phyloP scores from a whole-genome alignment of 768 basidiomycete species.

The Leccinum longicurvipes region DNA sequence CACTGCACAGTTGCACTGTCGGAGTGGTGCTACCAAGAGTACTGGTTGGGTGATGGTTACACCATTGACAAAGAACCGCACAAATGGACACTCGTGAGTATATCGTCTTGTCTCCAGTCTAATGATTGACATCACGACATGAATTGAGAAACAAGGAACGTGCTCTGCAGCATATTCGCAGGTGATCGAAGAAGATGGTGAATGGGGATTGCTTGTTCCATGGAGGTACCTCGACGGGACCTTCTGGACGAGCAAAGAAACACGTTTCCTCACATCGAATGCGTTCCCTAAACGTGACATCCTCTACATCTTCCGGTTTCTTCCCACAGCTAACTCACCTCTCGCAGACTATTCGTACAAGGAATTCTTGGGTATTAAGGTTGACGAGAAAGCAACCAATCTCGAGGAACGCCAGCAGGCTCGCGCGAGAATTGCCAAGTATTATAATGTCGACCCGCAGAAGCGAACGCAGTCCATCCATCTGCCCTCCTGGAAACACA shows the following conservation, averaged over 20 bases:
- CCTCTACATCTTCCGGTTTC: not conserved
- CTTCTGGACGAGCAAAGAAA: slow-evolving; percentile 24
- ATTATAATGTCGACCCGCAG: slow-evolving; percentile 25
- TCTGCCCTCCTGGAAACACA: slow-evolving; percentile 11
- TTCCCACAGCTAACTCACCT: not conserved
- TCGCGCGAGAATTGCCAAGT: slow-evolving; percentile 20
- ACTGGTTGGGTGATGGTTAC: slow-evolving; percentile 30
- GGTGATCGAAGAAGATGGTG: slow-evolving; percentile 14
- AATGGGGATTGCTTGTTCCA: slow-evolving; percentile 16
- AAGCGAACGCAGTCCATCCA: slow-evolving; percentile 1
- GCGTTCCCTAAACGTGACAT: slow-evolving; percentile 20
- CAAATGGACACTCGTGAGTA: slow-evolving; percentile 24
- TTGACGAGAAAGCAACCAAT: slow-evolving; percentile 16
- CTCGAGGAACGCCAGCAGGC: slow-evolving; percentile 17
- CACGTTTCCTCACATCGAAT: slow-evolving; percentile 20
- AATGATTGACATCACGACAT: not conserved
- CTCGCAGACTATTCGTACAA: slow-evolving; percentile 27
- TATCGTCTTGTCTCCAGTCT: not conserved
- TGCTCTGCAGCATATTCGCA: slow-evolving; percentile 22
- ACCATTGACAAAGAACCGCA: slow-evolving; percentile 4
- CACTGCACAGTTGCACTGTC: slow-evolving; percentile 22
- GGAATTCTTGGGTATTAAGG: slow-evolving; percentile 25
- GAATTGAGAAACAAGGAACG: slow-evolving; percentile 17
- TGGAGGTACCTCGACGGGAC: slow-evolving; percentile 21
- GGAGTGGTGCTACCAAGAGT: slow-evolving; percentile 30